Percentiles rank a stretch among this genome's conserved stretches.
These are phyloP conservation scores for Syzygium jambos DNA, from an alignment of 345 rosid species.

Conservation along the genomic window DNA sequence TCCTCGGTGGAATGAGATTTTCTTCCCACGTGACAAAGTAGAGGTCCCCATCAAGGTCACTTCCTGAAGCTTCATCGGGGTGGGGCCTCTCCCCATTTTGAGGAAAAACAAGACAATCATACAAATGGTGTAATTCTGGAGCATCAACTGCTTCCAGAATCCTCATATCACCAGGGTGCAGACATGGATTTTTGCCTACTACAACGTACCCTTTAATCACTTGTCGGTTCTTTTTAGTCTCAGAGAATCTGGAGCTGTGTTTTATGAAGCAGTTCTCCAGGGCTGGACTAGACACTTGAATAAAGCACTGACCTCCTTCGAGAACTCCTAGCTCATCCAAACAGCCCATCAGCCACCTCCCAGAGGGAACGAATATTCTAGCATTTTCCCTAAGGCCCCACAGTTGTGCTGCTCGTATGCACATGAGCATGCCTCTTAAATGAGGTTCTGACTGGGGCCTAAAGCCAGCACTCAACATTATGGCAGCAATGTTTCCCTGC, in stretches of 20 bases:
- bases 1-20: conserved; percentile 73
- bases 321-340: conserved; percentile 78
- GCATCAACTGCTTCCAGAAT: conserved; percentile 84
- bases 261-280: conserved; percentile 61
- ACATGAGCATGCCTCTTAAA: conserved; percentile 76
- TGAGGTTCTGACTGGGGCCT: conserved; percentile 73
- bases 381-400: conserved; percentile 90
- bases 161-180: conserved; percentile 93
- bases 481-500: conserved; percentile 69
- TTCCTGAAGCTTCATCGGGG: conserved; percentile 89
- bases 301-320: conserved; percentile 81
- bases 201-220: conserved; percentile 66
- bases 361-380: conserved; percentile 71
- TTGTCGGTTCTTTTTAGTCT: conserved; percentile 38
- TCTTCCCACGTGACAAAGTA: conserved; percentile 94
- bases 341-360: conserved; percentile 98
- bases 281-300: conserved; percentile 73
- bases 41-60: conserved; percentile 94
- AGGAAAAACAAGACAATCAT: conserved; percentile 85
- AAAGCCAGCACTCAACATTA: conserved; percentile 93
- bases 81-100: conserved; percentile 91
- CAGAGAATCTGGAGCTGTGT: conserved; percentile 71
- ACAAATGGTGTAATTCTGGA: conserved; percentile 59
- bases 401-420: conserved; percentile 81
- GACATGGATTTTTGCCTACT: conserved; percentile 89